These are phyloP conservation scores for Cladophialophora psammophila DNA, from an alignment of 2,329 filamentous ascomycete genomes.

Conservation along the genomic window DNA sequence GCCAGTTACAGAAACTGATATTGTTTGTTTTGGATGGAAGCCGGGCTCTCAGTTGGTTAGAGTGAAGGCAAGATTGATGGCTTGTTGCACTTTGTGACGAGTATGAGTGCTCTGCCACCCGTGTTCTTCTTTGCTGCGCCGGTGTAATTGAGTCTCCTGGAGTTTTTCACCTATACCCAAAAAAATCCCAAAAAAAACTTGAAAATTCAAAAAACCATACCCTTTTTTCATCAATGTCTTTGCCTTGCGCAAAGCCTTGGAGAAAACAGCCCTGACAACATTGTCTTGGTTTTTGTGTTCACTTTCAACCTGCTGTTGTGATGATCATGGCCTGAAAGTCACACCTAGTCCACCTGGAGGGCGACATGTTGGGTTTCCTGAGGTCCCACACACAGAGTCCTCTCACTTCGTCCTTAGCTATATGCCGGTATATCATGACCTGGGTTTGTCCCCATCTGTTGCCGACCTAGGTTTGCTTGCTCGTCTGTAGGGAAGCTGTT, in stretches of 20 bases:
- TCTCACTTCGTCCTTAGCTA: too few species aligned
- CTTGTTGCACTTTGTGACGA: neutral
- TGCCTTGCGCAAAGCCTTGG: slow-evolving; percentile 39
- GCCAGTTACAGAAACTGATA: too few species aligned
- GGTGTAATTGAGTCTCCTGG: neutral
- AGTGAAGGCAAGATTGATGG: neutral
- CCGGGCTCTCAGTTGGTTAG: neutral
- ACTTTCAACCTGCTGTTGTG: too few species aligned
- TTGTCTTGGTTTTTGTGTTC: neutral
- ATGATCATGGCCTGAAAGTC: too few species aligned
- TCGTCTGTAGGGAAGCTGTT: too few species aligned
- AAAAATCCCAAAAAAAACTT: neutral
- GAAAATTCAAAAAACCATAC: neutral
- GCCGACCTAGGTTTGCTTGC: too few species aligned
- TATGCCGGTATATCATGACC: too few species aligned
- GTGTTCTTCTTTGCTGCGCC: neutral
- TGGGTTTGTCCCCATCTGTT: too few species aligned
- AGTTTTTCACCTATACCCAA: neutral
- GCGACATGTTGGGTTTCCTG: neutral
- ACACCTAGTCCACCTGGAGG: neutral
- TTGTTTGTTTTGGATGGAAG: neutral
- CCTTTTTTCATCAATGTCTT: slow-evolving; percentile 40
- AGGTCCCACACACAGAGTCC: neutral
- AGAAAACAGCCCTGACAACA: slow-evolving; percentile 33
- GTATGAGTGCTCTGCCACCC: neutral